Evolutionary conservation across 2,329 filamentous ascomycete species (phyloP), one percentile per base, ranked within the genome.

Genomic region (Lomentospora prolificans): DNA sequence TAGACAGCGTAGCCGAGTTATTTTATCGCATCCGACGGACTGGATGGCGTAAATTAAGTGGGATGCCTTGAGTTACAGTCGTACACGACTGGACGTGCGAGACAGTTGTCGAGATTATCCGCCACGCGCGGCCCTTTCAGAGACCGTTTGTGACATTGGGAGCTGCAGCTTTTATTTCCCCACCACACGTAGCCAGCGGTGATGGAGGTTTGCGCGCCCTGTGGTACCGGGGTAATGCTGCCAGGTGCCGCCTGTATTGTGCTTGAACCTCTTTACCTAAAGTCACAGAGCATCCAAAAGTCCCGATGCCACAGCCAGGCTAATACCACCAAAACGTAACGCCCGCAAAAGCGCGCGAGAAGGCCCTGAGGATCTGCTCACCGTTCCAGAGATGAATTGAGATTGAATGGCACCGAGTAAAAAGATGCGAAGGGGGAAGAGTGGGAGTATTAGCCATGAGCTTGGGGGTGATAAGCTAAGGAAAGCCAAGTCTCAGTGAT

Each of bases 21-120:
- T 48, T 48, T 48, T 48, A 48, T 19, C 44, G 44, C 44, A 22
- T 48, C 44, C 44, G 44, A 48, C 22, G 44, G 22, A 48, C 44
- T 48, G 44, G 44, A 48, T 25, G 14, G 44, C 44, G 22, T 48
- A 25, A 9, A 48, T 12, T 10, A 48, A 48, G 22, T 48, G 44
- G 22, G 44, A 48, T 19, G 30, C 12, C 12, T 6, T 33, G 30
- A 33, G 30, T 33, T 33, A 33, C 44, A 48, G 44, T 48, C 44
- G 44, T 48, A 48, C 44, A 48, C 8, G 10, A 25, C 44, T 22
- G 12, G 12, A 12, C 12, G 30, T 12, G 17, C 8, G 44, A 22
- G 17, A 14, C 5, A 48, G 22, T 19, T 48, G 36, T 41, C 36
- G 8, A 48, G 44, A 48, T 48, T 48, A 48, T 48, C 44, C 44